phyloP scores from a whole-genome alignment of 768 basidiomycete genomes.

The Trametes punicea region DNA sequence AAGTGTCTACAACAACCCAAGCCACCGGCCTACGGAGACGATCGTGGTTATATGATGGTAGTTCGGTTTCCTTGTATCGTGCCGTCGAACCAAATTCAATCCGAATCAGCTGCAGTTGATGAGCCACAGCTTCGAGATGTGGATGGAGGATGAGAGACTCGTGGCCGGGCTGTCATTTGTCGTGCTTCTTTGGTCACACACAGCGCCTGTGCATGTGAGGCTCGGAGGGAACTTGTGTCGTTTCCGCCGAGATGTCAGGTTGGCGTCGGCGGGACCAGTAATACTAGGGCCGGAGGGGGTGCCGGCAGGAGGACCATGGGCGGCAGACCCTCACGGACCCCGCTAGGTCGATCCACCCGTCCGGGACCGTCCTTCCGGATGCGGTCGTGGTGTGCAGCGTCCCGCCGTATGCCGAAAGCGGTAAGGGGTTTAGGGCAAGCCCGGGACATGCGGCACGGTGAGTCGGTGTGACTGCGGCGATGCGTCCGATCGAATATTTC shows the following conservation, averaged over 20 bases:
- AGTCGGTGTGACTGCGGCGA: constrained; percentile 13
- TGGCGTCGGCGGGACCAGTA: background rate
- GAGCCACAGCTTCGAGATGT: constrained; percentile 18
- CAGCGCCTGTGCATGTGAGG: background rate
- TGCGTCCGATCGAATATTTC: constrained; percentile 18
- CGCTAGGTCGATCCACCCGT: constrained; percentile 6
- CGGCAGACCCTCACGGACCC: background rate
- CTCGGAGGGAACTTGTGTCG: constrained; percentile 7
- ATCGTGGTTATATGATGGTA: constrained; percentile 55
- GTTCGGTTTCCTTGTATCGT: constrained; percentile 19
- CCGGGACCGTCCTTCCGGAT: constrained; percentile 18
- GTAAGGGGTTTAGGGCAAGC: constrained; percentile 20
- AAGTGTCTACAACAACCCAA: constrained; percentile 78
- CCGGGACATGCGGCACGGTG: constrained; percentile 22
- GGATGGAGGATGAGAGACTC: constrained; percentile 16
- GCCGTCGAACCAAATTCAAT: constrained; percentile 23
- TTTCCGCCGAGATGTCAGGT: constrained; percentile 8
- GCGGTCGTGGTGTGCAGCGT: constrained; percentile 10
- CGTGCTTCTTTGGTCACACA: background rate
- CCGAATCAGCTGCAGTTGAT: constrained; percentile 22
- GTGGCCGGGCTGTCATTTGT: constrained; percentile 1
- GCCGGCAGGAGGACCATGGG: background rate
- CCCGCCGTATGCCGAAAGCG: constrained; percentile 9
- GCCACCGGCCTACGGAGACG: constrained; percentile 57
- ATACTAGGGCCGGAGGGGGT: background rate